phyloP scores from a whole-genome alignment of 192 early-diverging fungal species.

The Backusella psychrophila region DNA sequence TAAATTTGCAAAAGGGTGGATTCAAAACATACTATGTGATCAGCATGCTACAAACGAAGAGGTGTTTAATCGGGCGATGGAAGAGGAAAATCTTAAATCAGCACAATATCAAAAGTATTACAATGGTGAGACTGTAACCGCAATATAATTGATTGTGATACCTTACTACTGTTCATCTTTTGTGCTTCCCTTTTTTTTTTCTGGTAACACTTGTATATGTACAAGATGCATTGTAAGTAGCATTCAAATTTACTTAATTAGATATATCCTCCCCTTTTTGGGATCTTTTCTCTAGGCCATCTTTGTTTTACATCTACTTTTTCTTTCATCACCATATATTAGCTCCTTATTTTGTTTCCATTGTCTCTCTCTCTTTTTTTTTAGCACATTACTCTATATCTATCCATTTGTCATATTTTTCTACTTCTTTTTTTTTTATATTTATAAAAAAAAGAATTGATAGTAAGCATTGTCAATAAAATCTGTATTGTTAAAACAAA shows the following conservation, averaged over 20 bases:
- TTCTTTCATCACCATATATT: background rate
- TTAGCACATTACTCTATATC: background rate
- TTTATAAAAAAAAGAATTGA: background rate
- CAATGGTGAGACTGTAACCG: background rate
- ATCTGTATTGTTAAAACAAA: background rate
- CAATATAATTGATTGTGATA: background rate
- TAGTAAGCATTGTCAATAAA: background rate
- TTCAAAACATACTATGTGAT: slow-evolving; percentile 3
- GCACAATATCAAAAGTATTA: slow-evolving; percentile 5
- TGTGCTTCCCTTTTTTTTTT: background rate
- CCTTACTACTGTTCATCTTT: background rate
- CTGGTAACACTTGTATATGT: background rate
- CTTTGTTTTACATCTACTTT: background rate
- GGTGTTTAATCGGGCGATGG: background rate
- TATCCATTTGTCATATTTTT: background rate
- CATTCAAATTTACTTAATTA: background rate
- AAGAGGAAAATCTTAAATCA: background rate
- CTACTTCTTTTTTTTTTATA: background rate
- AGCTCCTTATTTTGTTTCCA: background rate
- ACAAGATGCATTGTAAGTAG: background rate
- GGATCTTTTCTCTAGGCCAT: background rate
- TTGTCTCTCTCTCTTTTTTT: background rate
- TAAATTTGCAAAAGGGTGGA: slow-evolving; percentile 24
- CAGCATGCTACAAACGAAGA: background rate
- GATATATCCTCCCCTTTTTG: background rate